These are phyloP conservation scores for Parasarocladium wereldwijsianum DNA, from an alignment of 2,329 filamentous ascomycete species.

Conservation along the genomic window DNA sequence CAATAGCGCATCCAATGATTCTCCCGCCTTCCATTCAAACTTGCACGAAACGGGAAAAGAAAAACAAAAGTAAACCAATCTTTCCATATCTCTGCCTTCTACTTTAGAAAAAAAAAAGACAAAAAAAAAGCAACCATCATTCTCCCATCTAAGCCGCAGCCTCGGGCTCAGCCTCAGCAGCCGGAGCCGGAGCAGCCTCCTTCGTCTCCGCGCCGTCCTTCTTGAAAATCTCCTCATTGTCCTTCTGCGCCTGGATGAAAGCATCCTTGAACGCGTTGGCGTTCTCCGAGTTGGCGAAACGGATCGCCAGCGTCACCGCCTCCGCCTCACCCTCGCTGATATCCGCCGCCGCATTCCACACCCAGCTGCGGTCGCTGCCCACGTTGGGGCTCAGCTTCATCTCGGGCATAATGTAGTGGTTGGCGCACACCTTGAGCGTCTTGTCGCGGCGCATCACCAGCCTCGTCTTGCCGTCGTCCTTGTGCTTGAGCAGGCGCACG, in stretches of 20 bases:
- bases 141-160: slow-evolving; percentile 6
- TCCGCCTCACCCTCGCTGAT: slow-evolving; percentile 97
- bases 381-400: slow-evolving; percentile 99
- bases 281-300: slow-evolving; percentile 95
- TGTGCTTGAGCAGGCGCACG: slow-evolving; percentile 93
- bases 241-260: slow-evolving; percentile 91
- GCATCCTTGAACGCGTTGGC: slow-evolving; percentile 96
- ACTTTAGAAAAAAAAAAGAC: background rate
- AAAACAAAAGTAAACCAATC: too few species aligned
- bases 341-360: slow-evolving; percentile 96
- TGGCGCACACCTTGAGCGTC: slow-evolving; percentile 99
- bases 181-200: slow-evolving; percentile 3
- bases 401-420: slow-evolving; percentile 97
- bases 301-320: slow-evolving; percentile 88
- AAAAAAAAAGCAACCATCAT: background rate
- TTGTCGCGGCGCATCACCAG: slow-evolving; percentile 98
- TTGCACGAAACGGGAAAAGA: too few species aligned
- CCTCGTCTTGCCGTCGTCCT: slow-evolving; percentile 94
- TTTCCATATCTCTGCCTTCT: too few species aligned
- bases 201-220: slow-evolving; percentile 21
- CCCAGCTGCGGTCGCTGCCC: slow-evolving; percentile 95
- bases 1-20: too few species aligned
- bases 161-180: slow-evolving; percentile 11
- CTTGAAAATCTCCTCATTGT: slow-evolving; percentile 79
- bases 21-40: too few species aligned